Base-by-base conservation (phyloP, 495 filamentous ascomycete genomes). In the Apodospora peruviana region DNA sequence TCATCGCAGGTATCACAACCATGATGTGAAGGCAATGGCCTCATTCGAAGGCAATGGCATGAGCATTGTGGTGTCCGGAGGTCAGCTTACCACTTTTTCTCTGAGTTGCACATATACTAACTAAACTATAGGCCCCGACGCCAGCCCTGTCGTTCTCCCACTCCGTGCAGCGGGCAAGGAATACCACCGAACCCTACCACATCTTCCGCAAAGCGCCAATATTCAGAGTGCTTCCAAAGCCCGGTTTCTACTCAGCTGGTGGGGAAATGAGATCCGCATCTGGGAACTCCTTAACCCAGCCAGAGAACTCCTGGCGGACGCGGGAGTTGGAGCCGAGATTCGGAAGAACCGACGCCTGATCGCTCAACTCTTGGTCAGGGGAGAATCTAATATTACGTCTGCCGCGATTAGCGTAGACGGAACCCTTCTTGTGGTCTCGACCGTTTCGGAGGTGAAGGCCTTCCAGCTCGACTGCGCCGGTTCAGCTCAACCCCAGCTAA, bases 1-100 rank as follows among this genome's bases (percentile, higher is more conserved):
- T 54, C 88, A 95, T 56, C 73, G 83, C 48, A 76, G 90, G 59
- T 87, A 87, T 59, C 94, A 99, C 59, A 78, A 77, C 12, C 90
- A 96, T 61, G 93, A 99, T 72, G 89, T 97, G 53, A 96, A 96
- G 68, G 81, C 91, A 12, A 88, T 99, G 80, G 90, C 90, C 41
- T 81, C 87, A 14, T 97, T 88, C 45, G 91, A 96, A 64, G 82
- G 84, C 16, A 85, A 80, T 45, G 78, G 79, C 35, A 79, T 96
- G 60, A 96, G 89, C 55, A 79, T 97, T 35, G 73, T 94, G 8
- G 90, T 90, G 12, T 95, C 93, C 52, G 93, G 93, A 80, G 93
- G 90, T 93, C 74, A 59, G 77, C 65, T 61, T 2, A 32, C 43
- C n/a, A 19, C 41, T 10, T 17, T 14, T 38, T 38, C n/a, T 17